phyloP scores from a whole-genome alignment of 2,329 filamentous ascomycete genomes.

The Aspergillus tamarii region DNA sequence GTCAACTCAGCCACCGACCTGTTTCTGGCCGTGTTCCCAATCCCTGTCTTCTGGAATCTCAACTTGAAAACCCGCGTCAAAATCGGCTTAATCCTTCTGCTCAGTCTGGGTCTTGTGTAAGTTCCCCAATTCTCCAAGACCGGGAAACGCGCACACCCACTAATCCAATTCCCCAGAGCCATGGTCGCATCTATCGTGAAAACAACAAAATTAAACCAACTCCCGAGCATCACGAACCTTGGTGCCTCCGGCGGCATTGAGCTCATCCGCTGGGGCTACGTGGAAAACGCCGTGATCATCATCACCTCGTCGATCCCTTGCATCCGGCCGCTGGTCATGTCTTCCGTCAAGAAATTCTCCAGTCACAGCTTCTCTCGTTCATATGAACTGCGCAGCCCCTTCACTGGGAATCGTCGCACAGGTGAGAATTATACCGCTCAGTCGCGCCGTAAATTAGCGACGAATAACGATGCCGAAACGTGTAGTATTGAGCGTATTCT shows the following conservation, averaged over 20 bases:
- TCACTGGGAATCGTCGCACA: slow-evolving; percentile 22
- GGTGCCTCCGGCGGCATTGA: slow-evolving; percentile 28
- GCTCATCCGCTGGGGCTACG: slow-evolving; percentile 35
- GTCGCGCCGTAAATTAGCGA: slow-evolving; percentile 20
- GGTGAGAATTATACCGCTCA: slow-evolving; percentile 21
- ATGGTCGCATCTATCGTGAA: slow-evolving; percentile 39
- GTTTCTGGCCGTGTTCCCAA: slow-evolving; percentile 35
- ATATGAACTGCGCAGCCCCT: slow-evolving; percentile 32
- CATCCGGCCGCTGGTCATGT: slow-evolving; percentile 34
- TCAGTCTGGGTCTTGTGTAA: slow-evolving; percentile 34
- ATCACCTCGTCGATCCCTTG: slow-evolving; percentile 36
- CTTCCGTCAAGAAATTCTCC: slow-evolving; percentile 35
- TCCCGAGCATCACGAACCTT: slow-evolving; percentile 33
- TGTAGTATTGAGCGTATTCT: slow-evolving; percentile 33
- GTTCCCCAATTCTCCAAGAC: not conserved
- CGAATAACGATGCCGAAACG: slow-evolving; percentile 20
- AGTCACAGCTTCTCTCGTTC: slow-evolving; percentile 28
- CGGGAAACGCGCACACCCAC: not conserved
- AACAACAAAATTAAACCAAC: slow-evolving; percentile 29
- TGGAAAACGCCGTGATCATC: slow-evolving; percentile 34
- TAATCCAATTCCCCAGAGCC: slow-evolving; percentile 18
- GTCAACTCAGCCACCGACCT: slow-evolving; percentile 34
- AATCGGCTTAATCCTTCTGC: slow-evolving; percentile 29
- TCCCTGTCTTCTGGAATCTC: slow-evolving; percentile 34
- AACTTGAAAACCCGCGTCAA: slow-evolving; percentile 34